Conservation (phyloP, 192 early-diverging fungal genomes). For the Backusella morwellensis region DNA sequence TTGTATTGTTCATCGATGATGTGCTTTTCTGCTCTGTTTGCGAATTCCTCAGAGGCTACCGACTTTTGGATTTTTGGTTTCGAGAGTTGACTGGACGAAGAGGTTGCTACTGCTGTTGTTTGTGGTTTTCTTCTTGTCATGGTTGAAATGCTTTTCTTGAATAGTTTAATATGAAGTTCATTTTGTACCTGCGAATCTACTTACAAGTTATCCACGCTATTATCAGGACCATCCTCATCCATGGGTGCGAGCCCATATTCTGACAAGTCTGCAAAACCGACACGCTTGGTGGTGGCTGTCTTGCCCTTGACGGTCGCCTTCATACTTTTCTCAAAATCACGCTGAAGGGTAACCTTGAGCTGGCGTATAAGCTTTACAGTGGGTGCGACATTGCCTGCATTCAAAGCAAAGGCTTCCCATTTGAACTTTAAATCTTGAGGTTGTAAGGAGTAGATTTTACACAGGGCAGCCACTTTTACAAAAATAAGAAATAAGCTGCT, state of each 20-base stretch:
- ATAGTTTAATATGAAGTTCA: background rate
- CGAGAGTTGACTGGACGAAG: background rate
- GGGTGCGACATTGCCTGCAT: conserved; percentile 10
- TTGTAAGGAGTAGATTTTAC: conserved; percentile 22
- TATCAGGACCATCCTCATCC: conserved; percentile 10
- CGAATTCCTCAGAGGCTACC: conserved; percentile 30
- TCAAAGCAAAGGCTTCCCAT: conserved; percentile 35
- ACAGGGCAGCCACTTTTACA: conserved; percentile 21
- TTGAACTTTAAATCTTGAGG: conserved; percentile 28
- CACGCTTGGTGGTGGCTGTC: conserved; percentile 3
- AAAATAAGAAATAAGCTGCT: background rate
- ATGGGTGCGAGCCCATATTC: background rate
- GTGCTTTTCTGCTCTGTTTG: conserved; percentile 42
- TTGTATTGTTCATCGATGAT: conserved; percentile 59
- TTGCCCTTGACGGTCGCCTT: background rate
- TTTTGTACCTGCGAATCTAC: background rate
- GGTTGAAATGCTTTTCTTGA: conserved; percentile 1
- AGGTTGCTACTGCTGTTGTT: background rate
- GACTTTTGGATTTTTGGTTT: conserved; percentile 12
- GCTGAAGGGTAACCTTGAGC: conserved; percentile 17
- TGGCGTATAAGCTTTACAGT: conserved; percentile 23
- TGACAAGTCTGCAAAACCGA: background rate
- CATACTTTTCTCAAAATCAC: conserved; percentile 22
- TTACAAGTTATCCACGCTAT: conserved; percentile 19
- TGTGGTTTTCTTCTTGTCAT: background rate